Conservation (phyloP, 1,284 basidiomycete species). For the Pseudozyma sp. region DNA sequence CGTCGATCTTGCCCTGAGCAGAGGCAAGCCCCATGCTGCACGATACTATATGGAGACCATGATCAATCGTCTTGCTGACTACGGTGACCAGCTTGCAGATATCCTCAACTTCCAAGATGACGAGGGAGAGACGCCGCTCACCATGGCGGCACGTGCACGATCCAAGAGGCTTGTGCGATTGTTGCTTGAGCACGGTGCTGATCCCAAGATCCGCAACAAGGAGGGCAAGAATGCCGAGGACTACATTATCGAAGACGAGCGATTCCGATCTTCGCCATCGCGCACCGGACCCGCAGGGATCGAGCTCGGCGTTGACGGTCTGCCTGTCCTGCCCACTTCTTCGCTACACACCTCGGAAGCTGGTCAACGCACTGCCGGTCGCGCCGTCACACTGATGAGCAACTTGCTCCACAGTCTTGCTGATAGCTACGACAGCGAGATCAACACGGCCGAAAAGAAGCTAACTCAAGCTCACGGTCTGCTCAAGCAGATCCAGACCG, state of each 20-base stretch:
- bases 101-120: constrained; percentile 99
- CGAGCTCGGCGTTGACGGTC: constrained; percentile 46
- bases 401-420: constrained; percentile 89
- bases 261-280: constrained; percentile 87
- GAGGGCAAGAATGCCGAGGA: constrained; percentile 98
- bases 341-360: constrained; percentile 84
- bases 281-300: constrained; percentile 42
- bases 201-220: constrained; percentile 93
- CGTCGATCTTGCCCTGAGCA: constrained; percentile 96
- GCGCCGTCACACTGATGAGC: constrained; percentile 80
- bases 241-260: constrained; percentile 98
- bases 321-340: constrained; percentile 36
- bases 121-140: constrained; percentile 97
- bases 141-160: constrained; percentile 93
- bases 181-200: constrained; percentile 94
- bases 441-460: constrained; percentile 91
- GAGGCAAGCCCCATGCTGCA: constrained; percentile 96
- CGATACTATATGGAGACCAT: constrained; percentile 99
- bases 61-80: constrained; percentile 87
- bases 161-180: constrained; percentile 97
- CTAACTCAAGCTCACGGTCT: constrained; percentile 89
- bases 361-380: constrained; percentile 86
- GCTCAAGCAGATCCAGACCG: constrained; percentile 86
- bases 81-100: constrained; percentile 94
- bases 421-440: constrained; percentile 90